phyloP scores from a whole-genome alignment of 331 rosid genomes.

The Dryas integrifolia region DNA sequence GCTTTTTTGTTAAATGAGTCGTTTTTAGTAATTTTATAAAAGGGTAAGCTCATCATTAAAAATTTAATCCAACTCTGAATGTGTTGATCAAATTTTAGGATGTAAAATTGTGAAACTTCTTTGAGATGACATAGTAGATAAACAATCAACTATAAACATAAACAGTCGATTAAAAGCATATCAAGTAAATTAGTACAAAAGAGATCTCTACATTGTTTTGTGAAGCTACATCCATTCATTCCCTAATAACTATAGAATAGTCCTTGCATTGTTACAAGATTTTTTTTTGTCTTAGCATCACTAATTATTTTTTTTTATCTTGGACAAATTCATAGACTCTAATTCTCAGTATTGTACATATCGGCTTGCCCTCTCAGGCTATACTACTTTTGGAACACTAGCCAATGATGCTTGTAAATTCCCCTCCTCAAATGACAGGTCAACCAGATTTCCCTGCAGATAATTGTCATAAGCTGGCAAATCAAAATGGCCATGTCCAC shows the following conservation, averaged over 20 bases:
- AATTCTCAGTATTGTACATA: not conserved
- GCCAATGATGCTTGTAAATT: conserved; percentile 55
- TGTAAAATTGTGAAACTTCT: too few relatives aligned
- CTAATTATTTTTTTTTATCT: not conserved
- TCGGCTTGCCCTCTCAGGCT: conserved; percentile 23
- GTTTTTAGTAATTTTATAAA: too few relatives aligned
- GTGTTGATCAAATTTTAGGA: too few relatives aligned
- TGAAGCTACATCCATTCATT: not conserved
- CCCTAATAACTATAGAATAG: not conserved
- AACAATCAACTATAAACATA: too few relatives aligned
- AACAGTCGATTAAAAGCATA: too few relatives aligned
- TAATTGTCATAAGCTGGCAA: conserved; percentile 78
- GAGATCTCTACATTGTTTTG: not conserved
- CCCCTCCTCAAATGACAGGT: conserved; percentile 74
- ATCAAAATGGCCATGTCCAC: conserved; percentile 98
- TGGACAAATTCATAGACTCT: not conserved
- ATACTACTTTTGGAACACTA: conserved; percentile 48
- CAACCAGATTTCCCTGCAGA: conserved; percentile 79
- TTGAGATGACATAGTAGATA: too few relatives aligned
- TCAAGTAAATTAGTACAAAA: too few relatives aligned
- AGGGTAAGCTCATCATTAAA: too few relatives aligned
- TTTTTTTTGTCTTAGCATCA: not conserved
- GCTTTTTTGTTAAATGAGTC: too few relatives aligned
- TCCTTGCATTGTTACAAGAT: not conserved
- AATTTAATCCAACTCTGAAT: too few relatives aligned